Conservation (phyloP, 2,329 filamentous ascomycete species). For the Parafenestella ontariensis region DNA sequence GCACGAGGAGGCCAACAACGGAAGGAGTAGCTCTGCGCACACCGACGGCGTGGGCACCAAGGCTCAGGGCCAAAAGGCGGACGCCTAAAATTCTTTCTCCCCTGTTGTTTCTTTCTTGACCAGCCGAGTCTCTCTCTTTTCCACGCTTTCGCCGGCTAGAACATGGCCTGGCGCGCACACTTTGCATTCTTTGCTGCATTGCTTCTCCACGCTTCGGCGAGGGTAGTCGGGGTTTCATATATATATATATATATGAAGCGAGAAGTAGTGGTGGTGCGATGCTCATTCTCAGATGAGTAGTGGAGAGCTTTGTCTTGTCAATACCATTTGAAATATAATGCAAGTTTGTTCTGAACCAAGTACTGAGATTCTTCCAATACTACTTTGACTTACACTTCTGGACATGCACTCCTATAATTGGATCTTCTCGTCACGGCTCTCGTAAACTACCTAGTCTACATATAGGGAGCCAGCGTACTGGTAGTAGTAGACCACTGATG, state of each 20-base stretch:
- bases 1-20: conserved; percentile 40
- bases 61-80: conserved; percentile 37
- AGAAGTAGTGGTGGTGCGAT: background rate
- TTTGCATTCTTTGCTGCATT: conserved; percentile 1
- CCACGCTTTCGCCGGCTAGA: background rate
- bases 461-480: no score
- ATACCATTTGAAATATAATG: conserved; percentile 1
- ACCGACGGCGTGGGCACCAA: conserved; percentile 49
- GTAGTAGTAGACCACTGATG: no score
- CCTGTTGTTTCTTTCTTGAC: conserved; percentile 2
- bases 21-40: conserved; percentile 45
- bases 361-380: no score
- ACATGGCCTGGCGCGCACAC: background rate
- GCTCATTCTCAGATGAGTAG: background rate
- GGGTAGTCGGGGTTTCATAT: background rate
- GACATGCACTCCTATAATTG: no score
- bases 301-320: background rate
- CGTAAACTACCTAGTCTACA: no score
- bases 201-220: background rate
- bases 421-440: no score
- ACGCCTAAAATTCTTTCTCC: conserved; percentile 36
- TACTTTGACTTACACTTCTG: no score
- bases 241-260: background rate
- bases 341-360: background rate
- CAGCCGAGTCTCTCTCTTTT: background rate